These are phyloP conservation scores for Boletus patriciae DNA, from an alignment of 768 basidiomycete genomes.

Conservation along the genomic window DNA sequence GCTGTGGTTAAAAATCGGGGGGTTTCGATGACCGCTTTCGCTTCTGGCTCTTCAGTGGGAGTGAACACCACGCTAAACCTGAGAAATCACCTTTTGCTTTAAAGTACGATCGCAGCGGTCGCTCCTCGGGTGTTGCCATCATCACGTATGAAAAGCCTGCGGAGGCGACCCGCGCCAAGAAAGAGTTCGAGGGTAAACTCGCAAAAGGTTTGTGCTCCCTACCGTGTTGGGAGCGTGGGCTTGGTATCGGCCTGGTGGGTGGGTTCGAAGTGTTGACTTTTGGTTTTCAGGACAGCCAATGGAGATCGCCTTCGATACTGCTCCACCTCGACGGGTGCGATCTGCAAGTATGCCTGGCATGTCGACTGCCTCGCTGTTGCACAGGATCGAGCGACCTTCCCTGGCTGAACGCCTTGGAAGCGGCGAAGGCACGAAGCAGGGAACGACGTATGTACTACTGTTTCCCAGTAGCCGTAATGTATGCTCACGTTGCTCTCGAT, in stretches of 20 bases:
- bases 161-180: slow-evolving; percentile 82
- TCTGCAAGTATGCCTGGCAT: slow-evolving; percentile 44
- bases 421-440: slow-evolving; percentile 36
- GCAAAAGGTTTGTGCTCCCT: slow-evolving; percentile 65
- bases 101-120: slow-evolving; percentile 95
- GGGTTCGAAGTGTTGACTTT: slow-evolving; percentile 1
- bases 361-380: slow-evolving; percentile 60
- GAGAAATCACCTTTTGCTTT: slow-evolving; percentile 47
- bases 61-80: slow-evolving; percentile 56
- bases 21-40: slow-evolving; percentile 44
- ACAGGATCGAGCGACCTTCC: slow-evolving; percentile 73
- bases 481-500: background rate
- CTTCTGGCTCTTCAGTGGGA: slow-evolving; percentile 36
- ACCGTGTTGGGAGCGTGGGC: background rate
- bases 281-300: slow-evolving; percentile 71
- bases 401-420: slow-evolving; percentile 62
- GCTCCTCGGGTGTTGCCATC: slow-evolving; percentile 81
- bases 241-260: background rate
- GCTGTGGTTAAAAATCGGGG: slow-evolving; percentile 30
- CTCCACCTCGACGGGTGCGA: slow-evolving; percentile 46
- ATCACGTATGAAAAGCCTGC: slow-evolving; percentile 74
- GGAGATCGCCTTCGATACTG: slow-evolving; percentile 61
- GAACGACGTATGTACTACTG: slow-evolving; percentile 14
- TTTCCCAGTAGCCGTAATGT: background rate
- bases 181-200: slow-evolving; percentile 80